Percentiles rank a stretch among this genome's conserved stretches.
Conservation (phyloP, 2,329 filamentous ascomycete species). For the Trichoderma sp. region DNA sequence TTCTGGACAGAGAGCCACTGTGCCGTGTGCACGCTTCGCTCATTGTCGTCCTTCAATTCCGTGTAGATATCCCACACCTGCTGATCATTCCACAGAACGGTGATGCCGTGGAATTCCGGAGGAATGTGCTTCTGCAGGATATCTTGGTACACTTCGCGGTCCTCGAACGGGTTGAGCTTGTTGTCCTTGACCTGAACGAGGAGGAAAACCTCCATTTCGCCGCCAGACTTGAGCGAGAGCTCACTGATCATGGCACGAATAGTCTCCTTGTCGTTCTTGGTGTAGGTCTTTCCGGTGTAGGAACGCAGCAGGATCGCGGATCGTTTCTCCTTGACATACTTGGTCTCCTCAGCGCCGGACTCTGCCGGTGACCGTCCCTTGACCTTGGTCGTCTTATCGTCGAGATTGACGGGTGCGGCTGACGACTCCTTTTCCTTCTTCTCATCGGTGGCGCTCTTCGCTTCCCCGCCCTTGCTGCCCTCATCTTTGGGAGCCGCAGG, state of each 20-base stretch:
- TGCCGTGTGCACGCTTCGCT: slow-evolving; percentile 57
- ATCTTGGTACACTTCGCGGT: slow-evolving; percentile 59
- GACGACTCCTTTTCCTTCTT: slow-evolving; percentile 16
- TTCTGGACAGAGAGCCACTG: slow-evolving; percentile 76
- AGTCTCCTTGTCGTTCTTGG: slow-evolving; percentile 75
- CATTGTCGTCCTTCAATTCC: slow-evolving; percentile 64
- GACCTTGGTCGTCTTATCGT: slow-evolving; percentile 26
- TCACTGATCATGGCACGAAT: slow-evolving; percentile 80
- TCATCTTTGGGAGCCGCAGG: slow-evolving; percentile 3
- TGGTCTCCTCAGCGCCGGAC: slow-evolving; percentile 11
- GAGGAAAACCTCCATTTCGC: slow-evolving; percentile 78
- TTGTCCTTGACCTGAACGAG: slow-evolving; percentile 76
- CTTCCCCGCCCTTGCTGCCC: neutral
- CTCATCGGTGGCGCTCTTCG: neutral
- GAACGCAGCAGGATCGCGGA: slow-evolving; percentile 77
- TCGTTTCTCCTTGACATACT: slow-evolving; percentile 50
- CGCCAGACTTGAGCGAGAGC: slow-evolving; percentile 72
- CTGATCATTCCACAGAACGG: slow-evolving; percentile 72
- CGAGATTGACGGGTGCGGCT: neutral
- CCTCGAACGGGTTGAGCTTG: slow-evolving; percentile 60
- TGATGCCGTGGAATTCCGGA: slow-evolving; percentile 68
- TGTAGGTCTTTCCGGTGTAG: slow-evolving; percentile 74
- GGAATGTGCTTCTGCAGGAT: slow-evolving; percentile 67
- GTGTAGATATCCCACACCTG: slow-evolving; percentile 79
- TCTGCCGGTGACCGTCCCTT: slow-evolving; percentile 26